Conservation (phyloP, 1,284 basidiomycete genomes). For the Malassezia sympodialis region DNA sequence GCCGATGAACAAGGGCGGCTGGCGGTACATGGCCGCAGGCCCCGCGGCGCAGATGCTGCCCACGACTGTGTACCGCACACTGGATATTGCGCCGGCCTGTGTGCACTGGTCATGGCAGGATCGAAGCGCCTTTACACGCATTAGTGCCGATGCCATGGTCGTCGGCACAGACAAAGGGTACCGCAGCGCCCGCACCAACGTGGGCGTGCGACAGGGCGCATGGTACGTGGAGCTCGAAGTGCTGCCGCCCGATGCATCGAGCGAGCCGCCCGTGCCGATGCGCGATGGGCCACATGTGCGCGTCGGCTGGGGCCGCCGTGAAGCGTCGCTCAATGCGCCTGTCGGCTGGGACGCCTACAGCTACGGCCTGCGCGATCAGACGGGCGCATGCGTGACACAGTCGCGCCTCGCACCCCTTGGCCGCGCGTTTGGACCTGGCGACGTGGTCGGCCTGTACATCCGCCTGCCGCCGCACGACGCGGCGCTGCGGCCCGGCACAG, state of each 20-base stretch:
- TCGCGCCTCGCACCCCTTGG: conserved; percentile 68
- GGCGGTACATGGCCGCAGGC: conserved; percentile 40
- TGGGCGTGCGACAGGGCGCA: conserved; percentile 73
- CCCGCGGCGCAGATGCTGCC: conserved; percentile 30
- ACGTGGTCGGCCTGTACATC: conserved; percentile 87
- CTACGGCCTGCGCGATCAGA: conserved; percentile 81
- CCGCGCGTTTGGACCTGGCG: conserved; percentile 63
- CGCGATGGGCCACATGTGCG: conserved; percentile 66
- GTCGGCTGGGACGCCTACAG: conserved; percentile 87
- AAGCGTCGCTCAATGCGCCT: conserved; percentile 82
- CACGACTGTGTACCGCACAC: conserved; percentile 31
- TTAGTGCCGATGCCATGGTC: conserved; percentile 69
- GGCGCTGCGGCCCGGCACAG: conserved; percentile 20
- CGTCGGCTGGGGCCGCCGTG: conserved; percentile 80
- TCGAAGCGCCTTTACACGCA: conserved; percentile 59
- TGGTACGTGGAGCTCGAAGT: conserved; percentile 90
- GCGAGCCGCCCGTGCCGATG: conserved; percentile 22
- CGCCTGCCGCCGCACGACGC: conserved; percentile 58
- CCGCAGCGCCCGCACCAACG: conserved; percentile 76
- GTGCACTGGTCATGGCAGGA: conserved; percentile 55
- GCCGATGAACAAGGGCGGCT: conserved; percentile 39
- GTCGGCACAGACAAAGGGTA: conserved; percentile 78
- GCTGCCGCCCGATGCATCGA: conserved; percentile 54
- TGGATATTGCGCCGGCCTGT: conserved; percentile 26
- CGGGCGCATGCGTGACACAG: conserved; percentile 77